These are phyloP conservation scores for Neoscytalidium dimidiatum DNA, from an alignment of 2,329 filamentous ascomycete species.

Conservation along the genomic window DNA sequence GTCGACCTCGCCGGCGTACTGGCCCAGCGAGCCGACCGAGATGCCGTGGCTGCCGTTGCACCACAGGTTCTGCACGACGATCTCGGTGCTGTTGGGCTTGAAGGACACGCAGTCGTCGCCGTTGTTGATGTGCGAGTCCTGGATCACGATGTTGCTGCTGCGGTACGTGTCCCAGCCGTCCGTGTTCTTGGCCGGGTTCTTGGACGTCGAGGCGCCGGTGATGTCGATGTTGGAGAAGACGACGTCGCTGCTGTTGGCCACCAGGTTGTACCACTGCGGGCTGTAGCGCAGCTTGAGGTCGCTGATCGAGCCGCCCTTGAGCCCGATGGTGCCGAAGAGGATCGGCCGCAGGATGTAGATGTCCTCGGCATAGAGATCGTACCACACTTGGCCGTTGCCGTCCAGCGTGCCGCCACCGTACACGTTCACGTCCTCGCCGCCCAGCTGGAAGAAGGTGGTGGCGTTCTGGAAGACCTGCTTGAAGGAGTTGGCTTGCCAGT, in stretches of 20 bases:
- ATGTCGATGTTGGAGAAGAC: slow-evolving; percentile 66
- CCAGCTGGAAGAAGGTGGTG: slow-evolving; percentile 67
- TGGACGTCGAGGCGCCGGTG: slow-evolving; percentile 54
- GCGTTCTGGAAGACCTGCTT: slow-evolving; percentile 66
- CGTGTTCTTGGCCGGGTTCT: slow-evolving; percentile 62
- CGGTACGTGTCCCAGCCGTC: slow-evolving; percentile 62
- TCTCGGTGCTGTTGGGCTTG: slow-evolving; percentile 71
- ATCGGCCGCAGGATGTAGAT: slow-evolving; percentile 61
- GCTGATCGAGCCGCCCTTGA: slow-evolving; percentile 60
- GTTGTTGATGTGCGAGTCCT: slow-evolving; percentile 65
- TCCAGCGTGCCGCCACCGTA: slow-evolving; percentile 66
- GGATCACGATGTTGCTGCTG: slow-evolving; percentile 63
- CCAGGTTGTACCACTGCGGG: slow-evolving; percentile 64
- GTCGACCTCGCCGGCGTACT: slow-evolving; percentile 65
- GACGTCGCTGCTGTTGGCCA: slow-evolving; percentile 66
- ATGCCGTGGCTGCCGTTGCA: slow-evolving; percentile 74
- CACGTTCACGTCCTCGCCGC: slow-evolving; percentile 66
- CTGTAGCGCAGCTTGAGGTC: slow-evolving; percentile 63
- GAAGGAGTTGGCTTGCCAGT: slow-evolving; percentile 68
- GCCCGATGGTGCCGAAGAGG: slow-evolving; percentile 58
- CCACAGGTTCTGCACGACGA: slow-evolving; percentile 65
- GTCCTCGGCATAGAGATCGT: slow-evolving; percentile 61
- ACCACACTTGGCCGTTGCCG: slow-evolving; percentile 67
- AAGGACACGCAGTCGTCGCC: slow-evolving; percentile 73
- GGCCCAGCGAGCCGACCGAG: slow-evolving; percentile 70